Percentiles rank a stretch among this genome's conserved stretches.
Conservation (phyloP, 805 yeast genomes). For the Starmerella bacillaris region DNA sequence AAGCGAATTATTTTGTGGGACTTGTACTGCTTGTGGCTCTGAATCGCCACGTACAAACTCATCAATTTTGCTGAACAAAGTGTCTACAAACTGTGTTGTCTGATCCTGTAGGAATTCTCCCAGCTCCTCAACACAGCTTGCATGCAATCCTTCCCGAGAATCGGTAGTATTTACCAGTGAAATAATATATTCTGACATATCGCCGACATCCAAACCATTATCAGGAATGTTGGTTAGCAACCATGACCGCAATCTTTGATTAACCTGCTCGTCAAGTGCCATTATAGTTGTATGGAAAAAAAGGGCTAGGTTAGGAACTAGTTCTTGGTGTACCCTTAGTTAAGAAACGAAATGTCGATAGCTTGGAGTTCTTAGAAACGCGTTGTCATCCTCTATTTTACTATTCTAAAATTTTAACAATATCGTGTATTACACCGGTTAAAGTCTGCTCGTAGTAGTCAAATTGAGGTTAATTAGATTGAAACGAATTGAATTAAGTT, state of each 20-base stretch:
- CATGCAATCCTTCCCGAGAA: constrained; percentile 22
- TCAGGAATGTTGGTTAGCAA: constrained; percentile 7
- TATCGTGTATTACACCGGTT: too few species aligned
- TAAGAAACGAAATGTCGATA: too few species aligned
- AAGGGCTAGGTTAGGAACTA: too few species aligned
- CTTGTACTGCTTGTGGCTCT: not conserved
- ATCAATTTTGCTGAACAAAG: constrained; percentile 22
- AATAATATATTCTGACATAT: constrained; percentile 29
- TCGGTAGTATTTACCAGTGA: constrained; percentile 27
- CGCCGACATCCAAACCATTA: constrained; percentile 16
- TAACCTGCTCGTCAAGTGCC: constrained; percentile 6
- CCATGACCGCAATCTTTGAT: constrained; percentile 14
- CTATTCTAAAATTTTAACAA: too few species aligned
- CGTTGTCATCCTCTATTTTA: too few species aligned
- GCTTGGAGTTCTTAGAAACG: too few species aligned
- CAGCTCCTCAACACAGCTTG: constrained; percentile 23
- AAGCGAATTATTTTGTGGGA: too few species aligned
- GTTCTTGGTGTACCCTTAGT: too few species aligned
- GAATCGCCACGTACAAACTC: constrained; percentile 2
- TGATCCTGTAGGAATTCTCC: constrained; percentile 26
- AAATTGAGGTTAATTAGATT: too few species aligned
- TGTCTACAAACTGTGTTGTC: constrained; percentile 22
- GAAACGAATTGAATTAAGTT: too few species aligned
- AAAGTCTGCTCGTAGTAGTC: too few species aligned
- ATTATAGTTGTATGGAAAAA: too few species aligned